Evolutionary conservation across 148 eudicot species (phyloP).

Genomic region (Persicaria maculosa): DNA sequence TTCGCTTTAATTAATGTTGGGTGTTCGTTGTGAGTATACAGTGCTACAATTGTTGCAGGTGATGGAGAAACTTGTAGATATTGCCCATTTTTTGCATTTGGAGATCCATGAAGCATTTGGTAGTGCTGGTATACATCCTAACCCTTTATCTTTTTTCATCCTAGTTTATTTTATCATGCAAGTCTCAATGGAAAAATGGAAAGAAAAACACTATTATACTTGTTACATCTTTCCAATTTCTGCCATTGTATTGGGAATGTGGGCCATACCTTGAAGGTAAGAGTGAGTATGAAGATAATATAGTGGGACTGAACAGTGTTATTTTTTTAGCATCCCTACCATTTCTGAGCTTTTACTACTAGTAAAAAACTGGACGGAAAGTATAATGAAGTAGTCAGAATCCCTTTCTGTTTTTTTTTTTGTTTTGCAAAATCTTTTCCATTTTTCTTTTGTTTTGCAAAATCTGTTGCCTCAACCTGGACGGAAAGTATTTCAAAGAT

Average conservation of each 20-base stretch:
- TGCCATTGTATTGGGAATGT: neutral
- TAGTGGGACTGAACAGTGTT: neutral
- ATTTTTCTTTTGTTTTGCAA: neutral
- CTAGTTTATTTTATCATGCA: neutral
- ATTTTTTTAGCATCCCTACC: neutral
- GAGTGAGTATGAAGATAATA: neutral
- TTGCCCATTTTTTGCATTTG: conserved; percentile 74
- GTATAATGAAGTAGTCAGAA: neutral
- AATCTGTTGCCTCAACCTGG: neutral
- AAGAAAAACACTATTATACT: neutral
- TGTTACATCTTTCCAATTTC: neutral
- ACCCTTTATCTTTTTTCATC: neutral
- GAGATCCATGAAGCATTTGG: conserved; percentile 89
- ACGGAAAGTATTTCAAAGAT: neutral
- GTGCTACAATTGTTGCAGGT: conserved; percentile 38
- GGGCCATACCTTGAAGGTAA: neutral
- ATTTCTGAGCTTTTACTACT: neutral
- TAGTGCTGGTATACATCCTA: conserved; percentile 51
- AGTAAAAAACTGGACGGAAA: neutral
- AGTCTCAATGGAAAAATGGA: neutral
- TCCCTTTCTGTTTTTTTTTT: neutral
- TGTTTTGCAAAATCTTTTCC: neutral
- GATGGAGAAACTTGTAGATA: conserved; percentile 97
- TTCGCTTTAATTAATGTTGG: neutral
- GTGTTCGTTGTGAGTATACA: neutral